These are phyloP conservation scores for Porcisia hertigi DNA, from an alignment of 208 protist genomes.

Conservation along the genomic window DNA sequence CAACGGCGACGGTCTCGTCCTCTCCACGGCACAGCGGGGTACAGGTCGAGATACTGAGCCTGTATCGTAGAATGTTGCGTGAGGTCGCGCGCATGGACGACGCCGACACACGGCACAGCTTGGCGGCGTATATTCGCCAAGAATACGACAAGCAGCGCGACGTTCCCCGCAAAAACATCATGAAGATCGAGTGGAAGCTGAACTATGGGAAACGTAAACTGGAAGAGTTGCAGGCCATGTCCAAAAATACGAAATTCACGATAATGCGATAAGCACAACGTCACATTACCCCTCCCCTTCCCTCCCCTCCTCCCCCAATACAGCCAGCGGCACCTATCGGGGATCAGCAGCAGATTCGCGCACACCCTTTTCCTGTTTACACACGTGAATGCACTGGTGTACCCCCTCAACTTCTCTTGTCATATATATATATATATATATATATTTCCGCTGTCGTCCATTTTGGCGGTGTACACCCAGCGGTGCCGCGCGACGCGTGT, in stretches of 20 bases:
- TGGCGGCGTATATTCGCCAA: constrained; percentile 61
- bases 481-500: neutral
- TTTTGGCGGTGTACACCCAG: neutral
- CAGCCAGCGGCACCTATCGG: neutral
- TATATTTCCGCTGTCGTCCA: neutral
- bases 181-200: constrained; percentile 85
- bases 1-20: neutral
- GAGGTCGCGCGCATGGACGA: constrained; percentile 67
- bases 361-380: neutral
- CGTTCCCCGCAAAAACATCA: constrained; percentile 65
- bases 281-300: neutral
- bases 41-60: constrained; percentile 68
- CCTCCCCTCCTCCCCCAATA: constrained; percentile 14
- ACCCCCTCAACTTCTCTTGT: neutral
- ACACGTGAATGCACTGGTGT: neutral
- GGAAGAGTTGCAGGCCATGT: constrained; percentile 79
- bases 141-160: constrained; percentile 74
- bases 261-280: constrained; percentile 20
- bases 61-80: constrained; percentile 72
- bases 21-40: constrained; percentile 69
- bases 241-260: constrained; percentile 57
- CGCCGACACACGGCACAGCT: constrained; percentile 40
- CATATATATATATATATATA: too few relatives aligned
- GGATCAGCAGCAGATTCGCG: neutral
- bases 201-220: constrained; percentile 81